Base-by-base conservation (phyloP, 2,329 filamentous ascomycete genomes). In the Botryotinia calthae region DNA sequence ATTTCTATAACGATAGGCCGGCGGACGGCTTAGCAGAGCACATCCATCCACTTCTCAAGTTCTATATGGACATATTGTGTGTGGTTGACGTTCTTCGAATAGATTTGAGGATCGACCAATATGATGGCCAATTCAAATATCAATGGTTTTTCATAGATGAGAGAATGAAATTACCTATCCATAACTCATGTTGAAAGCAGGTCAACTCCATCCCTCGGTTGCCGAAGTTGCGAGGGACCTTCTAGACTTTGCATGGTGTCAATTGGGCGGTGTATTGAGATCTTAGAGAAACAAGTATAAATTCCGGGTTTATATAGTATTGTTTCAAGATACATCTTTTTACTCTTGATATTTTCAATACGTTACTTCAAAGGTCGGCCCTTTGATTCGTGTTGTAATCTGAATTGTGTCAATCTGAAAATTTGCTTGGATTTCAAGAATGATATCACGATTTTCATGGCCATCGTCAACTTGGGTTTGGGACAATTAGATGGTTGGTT, bases 401-500 rank as follows among this genome's bases (percentile, higher is more conserved):
- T 25, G 22, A 40, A 8, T 40, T 0, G n/a, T 12, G 22, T 40
- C 22, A n/a, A 7, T 40, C 20, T 34, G 9, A 3, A 16, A 4
- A 58, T 9, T 59, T 18, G 8, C 56, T 59, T 25, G 10, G 1
- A 37, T 12, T 34, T 4, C 8, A 58, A 18, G 18, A 58, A 34
- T 7, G 16, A 22, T 10, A 34, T 34, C 28, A 7, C 16, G 4
- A 51, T 1, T 25, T 12, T 51, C 10, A 51, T 12, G 48, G 51
- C 5, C 12, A 54, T n/a, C 2, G 12, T n/a, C 25, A n/a, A 5
- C 16, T 54, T 54, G 25, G 10, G 2, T n/a, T 6, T n/a, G 4
- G 12, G 25, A 0, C 5, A n/a, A 7, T 6, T 7, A 12, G 5
- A 10, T 54, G 12, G 16, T 6, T 6, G 25, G 14, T 6, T 16